Conservation (phyloP, 345 rosid genomes). For the Brassica juncea region DNA sequence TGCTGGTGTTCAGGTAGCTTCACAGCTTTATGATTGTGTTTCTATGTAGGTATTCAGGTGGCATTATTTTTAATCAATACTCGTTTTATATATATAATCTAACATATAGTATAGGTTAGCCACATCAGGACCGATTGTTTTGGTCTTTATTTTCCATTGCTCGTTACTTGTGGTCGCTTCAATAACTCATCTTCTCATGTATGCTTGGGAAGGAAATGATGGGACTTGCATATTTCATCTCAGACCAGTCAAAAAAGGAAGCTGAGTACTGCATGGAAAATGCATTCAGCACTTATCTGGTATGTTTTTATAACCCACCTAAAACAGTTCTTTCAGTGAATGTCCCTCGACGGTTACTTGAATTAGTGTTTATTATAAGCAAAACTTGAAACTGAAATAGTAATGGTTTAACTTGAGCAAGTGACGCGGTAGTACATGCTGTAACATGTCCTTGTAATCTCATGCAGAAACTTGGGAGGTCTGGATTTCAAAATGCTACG, state of each 20-base stretch:
- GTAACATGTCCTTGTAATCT: constrained; percentile 19
- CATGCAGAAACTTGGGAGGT: constrained; percentile 71
- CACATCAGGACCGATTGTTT: constrained; percentile 6
- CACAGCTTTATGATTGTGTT: constrained; percentile 23
- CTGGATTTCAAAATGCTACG: constrained; percentile 80
- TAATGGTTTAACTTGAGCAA: constrained; percentile 9
- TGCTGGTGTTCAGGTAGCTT: constrained; percentile 95
- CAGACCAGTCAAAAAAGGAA: constrained; percentile 95
- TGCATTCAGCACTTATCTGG: constrained; percentile 86
- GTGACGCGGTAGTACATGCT: constrained; percentile 12
- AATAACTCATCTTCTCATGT: constrained; percentile 29
- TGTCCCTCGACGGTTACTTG: constrained; percentile 22
- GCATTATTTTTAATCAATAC: constrained; percentile 11
- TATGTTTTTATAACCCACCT: constrained; percentile 44
- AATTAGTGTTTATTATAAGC: constrained; percentile 12
- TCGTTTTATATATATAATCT: neutral
- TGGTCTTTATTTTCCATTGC: neutral
- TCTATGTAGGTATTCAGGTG: constrained; percentile 19
- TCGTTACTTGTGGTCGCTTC: constrained; percentile 19
- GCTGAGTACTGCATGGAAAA: constrained; percentile 98
- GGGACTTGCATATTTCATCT: constrained; percentile 87
- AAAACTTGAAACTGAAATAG: constrained; percentile 28
- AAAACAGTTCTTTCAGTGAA: constrained; percentile 17
- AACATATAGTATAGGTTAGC: constrained; percentile 9
- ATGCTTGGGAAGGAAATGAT: constrained; percentile 85